These are phyloP conservation scores for Lodderomyces jiufengensis DNA, from an alignment of 1,139 yeast genomes.

Conservation along the genomic window DNA sequence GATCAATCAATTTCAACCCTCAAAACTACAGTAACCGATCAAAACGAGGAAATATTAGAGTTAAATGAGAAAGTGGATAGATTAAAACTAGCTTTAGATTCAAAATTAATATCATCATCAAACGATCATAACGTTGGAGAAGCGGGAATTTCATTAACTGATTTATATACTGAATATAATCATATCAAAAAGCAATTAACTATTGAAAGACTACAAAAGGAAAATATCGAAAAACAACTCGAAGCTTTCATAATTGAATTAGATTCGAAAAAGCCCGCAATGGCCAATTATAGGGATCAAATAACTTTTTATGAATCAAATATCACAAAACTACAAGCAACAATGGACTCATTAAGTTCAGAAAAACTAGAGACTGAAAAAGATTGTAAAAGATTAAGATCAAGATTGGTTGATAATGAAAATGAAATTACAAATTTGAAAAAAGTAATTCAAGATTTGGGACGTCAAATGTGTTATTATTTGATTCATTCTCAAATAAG, in stretches of 20 bases:
- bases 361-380: conserved; percentile 43
- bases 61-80: conserved; percentile 36
- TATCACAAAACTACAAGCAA: conserved; percentile 37
- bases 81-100: conserved; percentile 42
- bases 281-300: conserved; percentile 63
- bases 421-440: conserved; percentile 43
- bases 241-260: conserved; percentile 71
- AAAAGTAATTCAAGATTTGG: conserved; percentile 65
- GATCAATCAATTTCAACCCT: conserved; percentile 24
- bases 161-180: conserved; percentile 65
- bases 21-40: conserved; percentile 22
- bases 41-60: conserved; percentile 31
- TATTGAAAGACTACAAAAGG: conserved; percentile 70
- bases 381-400: conserved; percentile 30
- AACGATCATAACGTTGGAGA: conserved; percentile 31
- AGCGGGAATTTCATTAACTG: conserved; percentile 62
- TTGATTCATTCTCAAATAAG: conserved; percentile 64
- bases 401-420: conserved; percentile 28
- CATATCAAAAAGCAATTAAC: conserved; percentile 63
- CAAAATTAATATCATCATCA: conserved; percentile 21
- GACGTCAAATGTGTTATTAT: conserved; percentile 73
- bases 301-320: conserved; percentile 41
- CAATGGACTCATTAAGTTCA: conserved; percentile 33
- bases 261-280: conserved; percentile 75
- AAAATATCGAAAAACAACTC: conserved; percentile 65